These are phyloP conservation scores for Cyberlindnera sargentensis DNA, from an alignment of 805 yeast genomes.

Conservation along the genomic window DNA sequence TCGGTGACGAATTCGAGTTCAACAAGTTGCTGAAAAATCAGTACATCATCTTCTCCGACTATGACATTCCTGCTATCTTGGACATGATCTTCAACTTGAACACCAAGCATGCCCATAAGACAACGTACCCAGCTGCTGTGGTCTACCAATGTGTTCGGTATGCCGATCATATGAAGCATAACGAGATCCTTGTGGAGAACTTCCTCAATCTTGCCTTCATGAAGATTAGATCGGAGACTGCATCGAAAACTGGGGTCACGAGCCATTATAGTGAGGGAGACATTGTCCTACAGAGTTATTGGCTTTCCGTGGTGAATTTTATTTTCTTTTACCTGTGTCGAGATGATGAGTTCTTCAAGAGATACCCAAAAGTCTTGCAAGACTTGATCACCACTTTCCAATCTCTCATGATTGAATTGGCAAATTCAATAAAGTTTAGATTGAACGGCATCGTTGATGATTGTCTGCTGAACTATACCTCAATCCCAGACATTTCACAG, in stretches of 20 bases:
- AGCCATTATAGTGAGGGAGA: constrained; percentile 43
- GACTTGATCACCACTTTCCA: constrained; percentile 50
- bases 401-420: constrained; percentile 56
- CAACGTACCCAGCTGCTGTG: constrained; percentile 58
- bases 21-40: constrained; percentile 48
- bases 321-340: constrained; percentile 67
- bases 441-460: constrained; percentile 52
- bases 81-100: constrained; percentile 54
- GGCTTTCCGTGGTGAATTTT: constrained; percentile 79
- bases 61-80: constrained; percentile 67
- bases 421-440: constrained; percentile 58
- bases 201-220: constrained; percentile 55
- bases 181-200: constrained; percentile 48
- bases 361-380: constrained; percentile 53
- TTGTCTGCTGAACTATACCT: constrained; percentile 67
- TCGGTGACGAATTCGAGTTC: constrained; percentile 43
- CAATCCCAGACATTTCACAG: constrained; percentile 74
- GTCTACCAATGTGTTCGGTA: constrained; percentile 66
- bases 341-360: constrained; percentile 50
- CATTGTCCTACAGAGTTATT: constrained; percentile 69
- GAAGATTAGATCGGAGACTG: constrained; percentile 50
- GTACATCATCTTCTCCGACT: constrained; percentile 54
- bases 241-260: constrained; percentile 55
- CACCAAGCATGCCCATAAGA: constrained; percentile 40
- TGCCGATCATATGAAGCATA: constrained; percentile 51